Percentiles rank a stretch among this genome's conserved stretches.
Conservation (phyloP, 116 monocot species). For the Posidonia oceanica region DNA sequence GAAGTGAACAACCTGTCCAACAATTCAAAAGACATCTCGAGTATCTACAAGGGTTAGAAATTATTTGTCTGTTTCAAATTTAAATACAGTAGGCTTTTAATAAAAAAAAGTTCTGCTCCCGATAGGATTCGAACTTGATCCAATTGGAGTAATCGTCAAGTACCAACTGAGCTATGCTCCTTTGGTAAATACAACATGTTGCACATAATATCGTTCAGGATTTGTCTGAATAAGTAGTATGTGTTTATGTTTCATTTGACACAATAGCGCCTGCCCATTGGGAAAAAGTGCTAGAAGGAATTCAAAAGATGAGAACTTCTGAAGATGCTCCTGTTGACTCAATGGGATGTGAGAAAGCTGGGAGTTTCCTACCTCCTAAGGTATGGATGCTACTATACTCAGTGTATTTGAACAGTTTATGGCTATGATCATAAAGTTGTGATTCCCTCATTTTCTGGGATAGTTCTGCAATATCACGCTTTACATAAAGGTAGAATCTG, state of each 20-base stretch:
- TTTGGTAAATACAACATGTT: too few species aligned
- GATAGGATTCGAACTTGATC: too few species aligned
- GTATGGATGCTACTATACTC: constrained; percentile 20
- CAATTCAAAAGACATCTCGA: background rate
- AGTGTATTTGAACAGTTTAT: too few species aligned
- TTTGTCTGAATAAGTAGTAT: background rate
- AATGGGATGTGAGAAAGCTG: constrained; percentile 94
- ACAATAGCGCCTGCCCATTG: constrained; percentile 43
- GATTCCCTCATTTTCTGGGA: too few species aligned
- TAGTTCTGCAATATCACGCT: too few species aligned
- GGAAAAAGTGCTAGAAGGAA: constrained; percentile 73
- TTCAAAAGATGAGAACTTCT: constrained; percentile 66
- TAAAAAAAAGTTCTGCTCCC: too few species aligned
- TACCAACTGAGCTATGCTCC: too few species aligned
- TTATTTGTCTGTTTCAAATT: background rate
- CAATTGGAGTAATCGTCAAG: too few species aligned
- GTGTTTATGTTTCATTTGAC: constrained; percentile 15
- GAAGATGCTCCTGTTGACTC: constrained; percentile 94
- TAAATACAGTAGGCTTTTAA: background rate
- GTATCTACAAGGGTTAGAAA: background rate
- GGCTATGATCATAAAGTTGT: too few species aligned
- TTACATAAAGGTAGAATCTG: too few species aligned
- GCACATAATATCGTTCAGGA: too few species aligned
- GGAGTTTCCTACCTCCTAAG: constrained; percentile 71
- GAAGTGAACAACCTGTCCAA: background rate